Conservation (phyloP, 2,329 filamentous ascomycete genomes). For the Macrophomina pseudophaseolina region DNA sequence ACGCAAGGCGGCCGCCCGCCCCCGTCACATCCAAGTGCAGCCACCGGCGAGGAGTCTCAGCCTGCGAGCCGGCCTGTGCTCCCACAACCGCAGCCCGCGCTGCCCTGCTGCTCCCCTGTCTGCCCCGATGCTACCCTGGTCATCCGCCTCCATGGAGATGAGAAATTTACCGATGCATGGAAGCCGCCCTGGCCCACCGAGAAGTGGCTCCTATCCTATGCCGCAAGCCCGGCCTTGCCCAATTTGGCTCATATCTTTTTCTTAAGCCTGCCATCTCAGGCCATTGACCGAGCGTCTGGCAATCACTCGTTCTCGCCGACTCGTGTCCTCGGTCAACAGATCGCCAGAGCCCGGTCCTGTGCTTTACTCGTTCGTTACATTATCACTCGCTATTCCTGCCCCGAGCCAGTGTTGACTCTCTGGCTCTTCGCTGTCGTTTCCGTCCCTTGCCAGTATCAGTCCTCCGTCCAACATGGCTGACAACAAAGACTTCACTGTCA, state of each 20-base stretch:
- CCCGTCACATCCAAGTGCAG: slow-evolving; percentile 13
- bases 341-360: neutral
- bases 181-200: slow-evolving; percentile 17
- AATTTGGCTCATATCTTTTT: slow-evolving; percentile 12
- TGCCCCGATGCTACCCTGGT: slow-evolving; percentile 10
- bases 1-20: slow-evolving; percentile 16
- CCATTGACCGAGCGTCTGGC: slow-evolving; percentile 16
- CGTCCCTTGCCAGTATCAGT: neutral
- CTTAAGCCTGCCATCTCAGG: slow-evolving; percentile 2
- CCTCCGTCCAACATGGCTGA: slow-evolving; percentile 33
- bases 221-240: slow-evolving; percentile 9
- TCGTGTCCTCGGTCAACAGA: slow-evolving; percentile 18
- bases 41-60: neutral
- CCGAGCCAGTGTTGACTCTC: slow-evolving; percentile 4
- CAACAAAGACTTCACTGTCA: slow-evolving; percentile 35
- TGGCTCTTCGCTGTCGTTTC: slow-evolving; percentile 25
- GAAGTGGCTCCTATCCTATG: slow-evolving; percentile 5
- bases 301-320: slow-evolving; percentile 34
- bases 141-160: slow-evolving; percentile 3
- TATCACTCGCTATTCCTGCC: slow-evolving; percentile 27
- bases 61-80: neutral
- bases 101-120: neutral
- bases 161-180: slow-evolving; percentile 23
- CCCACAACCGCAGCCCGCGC: neutral
- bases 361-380: neutral